A percentile compares a stretch with the other conserved stretches of the same genome.
phyloP scores from a whole-genome alignment of 192 early-diverging fungal genomes.

The Linderina pennispora region DNA sequence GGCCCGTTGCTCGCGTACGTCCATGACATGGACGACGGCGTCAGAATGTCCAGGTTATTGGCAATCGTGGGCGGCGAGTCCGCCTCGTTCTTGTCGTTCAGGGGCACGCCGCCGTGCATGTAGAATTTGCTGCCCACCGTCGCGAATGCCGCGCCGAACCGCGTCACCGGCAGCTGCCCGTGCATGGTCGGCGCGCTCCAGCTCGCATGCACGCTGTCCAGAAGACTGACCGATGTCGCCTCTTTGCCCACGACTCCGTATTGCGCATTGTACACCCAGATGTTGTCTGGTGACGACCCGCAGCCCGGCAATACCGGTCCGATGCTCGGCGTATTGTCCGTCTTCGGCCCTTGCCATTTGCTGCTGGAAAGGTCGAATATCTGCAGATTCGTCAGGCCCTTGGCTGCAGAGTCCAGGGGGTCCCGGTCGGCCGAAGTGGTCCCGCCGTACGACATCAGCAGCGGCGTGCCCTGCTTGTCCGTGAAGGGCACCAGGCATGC shows the following conservation, averaged over 20 bases:
- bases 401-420: slow-evolving; percentile 19
- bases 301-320: slow-evolving; percentile 41
- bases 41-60: slow-evolving; percentile 45
- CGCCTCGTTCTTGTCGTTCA: slow-evolving; percentile 23
- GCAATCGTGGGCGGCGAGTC: slow-evolving; percentile 16
- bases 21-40: slow-evolving; percentile 52
- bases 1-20: slow-evolving; percentile 54
- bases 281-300: slow-evolving; percentile 21
- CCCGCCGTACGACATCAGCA: slow-evolving; percentile 46
- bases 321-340: slow-evolving; percentile 26
- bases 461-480: slow-evolving; percentile 20
- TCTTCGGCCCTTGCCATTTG: slow-evolving; percentile 40
- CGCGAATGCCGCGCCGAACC: slow-evolving; percentile 36
- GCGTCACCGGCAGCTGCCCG: slow-evolving; percentile 31
- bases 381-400: slow-evolving; percentile 18
- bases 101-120: slow-evolving; percentile 45
- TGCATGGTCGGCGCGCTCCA: slow-evolving; percentile 41
- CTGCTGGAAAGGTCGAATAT: slow-evolving; percentile 38
- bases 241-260: slow-evolving; percentile 10
- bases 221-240: slow-evolving; percentile 23
- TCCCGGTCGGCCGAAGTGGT: slow-evolving; percentile 18
- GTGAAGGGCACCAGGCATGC: slow-evolving; percentile 44
- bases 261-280: slow-evolving; percentile 37
- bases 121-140: slow-evolving; percentile 29
- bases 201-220: slow-evolving; percentile 47